Evolutionary conservation across 352 stramenopile species (phyloP).

Genomic region (Globisporangium iwayamae): DNA sequence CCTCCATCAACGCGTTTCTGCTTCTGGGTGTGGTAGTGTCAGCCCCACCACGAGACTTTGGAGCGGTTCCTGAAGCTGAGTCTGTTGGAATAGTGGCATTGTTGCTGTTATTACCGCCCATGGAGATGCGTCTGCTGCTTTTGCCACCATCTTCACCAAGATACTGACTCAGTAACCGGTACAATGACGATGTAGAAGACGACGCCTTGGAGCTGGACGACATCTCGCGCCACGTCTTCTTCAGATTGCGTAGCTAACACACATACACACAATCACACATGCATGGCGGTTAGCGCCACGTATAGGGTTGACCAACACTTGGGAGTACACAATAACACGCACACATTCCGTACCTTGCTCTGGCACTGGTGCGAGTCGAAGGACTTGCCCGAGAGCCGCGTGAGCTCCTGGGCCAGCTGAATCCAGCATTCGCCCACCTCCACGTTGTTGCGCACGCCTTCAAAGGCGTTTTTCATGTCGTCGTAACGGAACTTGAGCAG

Average conservation of each 20-base stretch:
- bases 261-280: constrained; percentile 1
- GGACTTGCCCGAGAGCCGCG: constrained; percentile 3
- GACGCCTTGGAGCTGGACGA: neutral
- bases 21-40: neutral
- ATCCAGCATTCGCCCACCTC: constrained; percentile 15
- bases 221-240: constrained; percentile 14
- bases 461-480: constrained; percentile 9
- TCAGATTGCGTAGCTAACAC: constrained; percentile 14
- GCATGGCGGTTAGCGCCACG: neutral
- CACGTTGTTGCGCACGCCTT: constrained; percentile 16
- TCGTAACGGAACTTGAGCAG: constrained; percentile 13
- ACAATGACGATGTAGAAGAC: neutral
- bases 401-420: constrained; percentile 9
- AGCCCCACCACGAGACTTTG: neutral
- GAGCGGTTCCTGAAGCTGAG: neutral
- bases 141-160: neutral
- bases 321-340: neutral
- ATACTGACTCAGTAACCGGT: constrained; percentile 3
- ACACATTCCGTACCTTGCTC: constrained; percentile 13
- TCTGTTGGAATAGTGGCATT: neutral
- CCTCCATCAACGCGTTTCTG: neutral
- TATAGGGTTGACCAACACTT: neutral
- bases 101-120: neutral
- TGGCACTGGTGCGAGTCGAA: constrained; percentile 20
- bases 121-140: neutral